Evolutionary conservation across 2,329 filamentous ascomycete species (phyloP).

Genomic region (Coniochaeta sp.): DNA sequence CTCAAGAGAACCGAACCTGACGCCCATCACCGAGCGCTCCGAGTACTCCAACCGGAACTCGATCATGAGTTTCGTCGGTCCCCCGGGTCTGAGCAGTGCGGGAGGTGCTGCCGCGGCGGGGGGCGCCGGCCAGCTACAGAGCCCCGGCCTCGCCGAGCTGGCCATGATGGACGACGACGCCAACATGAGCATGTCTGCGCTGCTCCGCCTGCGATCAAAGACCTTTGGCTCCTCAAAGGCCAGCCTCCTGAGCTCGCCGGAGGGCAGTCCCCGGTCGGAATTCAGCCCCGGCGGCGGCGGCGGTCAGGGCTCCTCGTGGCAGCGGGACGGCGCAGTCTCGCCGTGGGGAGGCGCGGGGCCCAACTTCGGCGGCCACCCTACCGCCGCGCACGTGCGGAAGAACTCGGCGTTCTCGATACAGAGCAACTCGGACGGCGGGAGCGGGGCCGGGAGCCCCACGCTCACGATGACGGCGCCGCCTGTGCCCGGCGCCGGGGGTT

Average conservation of each 20-base stretch:
- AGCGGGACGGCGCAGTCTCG: conserved; percentile 33
- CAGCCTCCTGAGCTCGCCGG: conserved; percentile 56
- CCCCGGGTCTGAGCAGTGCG: too few relatives aligned
- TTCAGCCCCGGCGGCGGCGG: too few relatives aligned
- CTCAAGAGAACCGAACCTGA: conserved; percentile 82
- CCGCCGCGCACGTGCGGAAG: conserved; percentile 40
- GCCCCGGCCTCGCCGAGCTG: conserved; percentile 70
- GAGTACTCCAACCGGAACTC: conserved; percentile 96
- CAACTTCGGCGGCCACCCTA: too few relatives aligned
- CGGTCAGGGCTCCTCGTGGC: too few relatives aligned
- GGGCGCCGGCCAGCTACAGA: conserved; percentile 47
- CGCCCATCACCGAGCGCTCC: conserved; percentile 90
- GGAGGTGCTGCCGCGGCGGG: too few relatives aligned
- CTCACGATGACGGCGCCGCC: conserved; percentile 31
- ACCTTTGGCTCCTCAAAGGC: conserved; percentile 78
- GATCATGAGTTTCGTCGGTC: conserved; percentile 63
- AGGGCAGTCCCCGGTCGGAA: conserved; percentile 38
- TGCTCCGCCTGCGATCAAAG: conserved; percentile 64
- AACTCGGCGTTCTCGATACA: conserved; percentile 40
- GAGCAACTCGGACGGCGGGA: conserved; percentile 38
- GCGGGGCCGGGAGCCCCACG: conserved; percentile 42
- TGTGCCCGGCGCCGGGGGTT: not conserved
- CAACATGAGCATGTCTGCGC: conserved; percentile 65
- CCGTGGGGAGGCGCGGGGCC: too few relatives aligned
- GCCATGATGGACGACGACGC: conserved; percentile 56